Evolutionary conservation across 495 filamentous ascomycete genomes (phyloP), one percentile per base, ranked within the genome.

Genomic region (Aspergillus coremiiformis): DNA sequence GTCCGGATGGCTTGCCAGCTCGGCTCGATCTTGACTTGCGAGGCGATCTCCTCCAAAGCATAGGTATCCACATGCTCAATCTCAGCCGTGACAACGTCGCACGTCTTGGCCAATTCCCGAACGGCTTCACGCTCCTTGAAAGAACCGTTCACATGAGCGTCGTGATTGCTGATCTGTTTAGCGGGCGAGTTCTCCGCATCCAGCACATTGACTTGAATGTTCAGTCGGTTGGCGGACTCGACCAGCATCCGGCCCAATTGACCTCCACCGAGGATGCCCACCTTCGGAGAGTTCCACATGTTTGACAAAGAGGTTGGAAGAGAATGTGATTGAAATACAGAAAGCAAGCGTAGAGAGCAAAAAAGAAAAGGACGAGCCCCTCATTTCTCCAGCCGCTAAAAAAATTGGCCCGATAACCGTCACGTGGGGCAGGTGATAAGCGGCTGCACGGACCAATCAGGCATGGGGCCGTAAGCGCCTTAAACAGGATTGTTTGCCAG

Each of bases 41-140:
- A 72, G 12, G 83, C 81, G 39, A 96, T 78, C 52, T 95, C 85
- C 65, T 96, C 88, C 26, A 97, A 77, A n/a, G 90, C 86, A 44
- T 89, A 73, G 39, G 92, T 95, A 59, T 98, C 84, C 49, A 98
- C 90, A 73, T 98, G 93, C 70, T 98, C 93, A 56, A 97, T 97
- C 66, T 98, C 93, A n/a, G 93, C 86, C 7, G 94, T 96, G 26
- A 98, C 68, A 12, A 95, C 79, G 64, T 95, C 89, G 57, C 86
- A 93, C 6, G 77, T 65, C 32, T 78, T 72, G 5, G 94, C 90
- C 8, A 98, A 77, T 62, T 88, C 71, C 14, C 82, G 82, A 53
- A 98, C 85, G 26, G 84, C 83, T 22, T 80, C 79, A 1, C 80
- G 70, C 58, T 95, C 84, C 61, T 85, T 87, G 74, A 95, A 95